These are phyloP conservation scores for Taxillus chinensis DNA, from an alignment of 164 flowering plant genomes.

Conservation along the genomic window DNA sequence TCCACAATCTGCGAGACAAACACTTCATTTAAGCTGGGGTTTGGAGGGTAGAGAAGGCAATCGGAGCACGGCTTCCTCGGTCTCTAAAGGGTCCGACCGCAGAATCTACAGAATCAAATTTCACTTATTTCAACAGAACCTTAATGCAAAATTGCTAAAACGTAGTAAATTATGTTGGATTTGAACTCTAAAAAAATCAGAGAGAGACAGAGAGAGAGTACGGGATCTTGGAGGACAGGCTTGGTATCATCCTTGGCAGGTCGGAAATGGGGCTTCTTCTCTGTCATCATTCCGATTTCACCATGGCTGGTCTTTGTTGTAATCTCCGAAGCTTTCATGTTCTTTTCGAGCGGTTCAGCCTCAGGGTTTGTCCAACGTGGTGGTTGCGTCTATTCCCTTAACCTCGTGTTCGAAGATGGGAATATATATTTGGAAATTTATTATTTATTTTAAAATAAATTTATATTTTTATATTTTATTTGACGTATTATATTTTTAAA, in stretches of 20 bases:
- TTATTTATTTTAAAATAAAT: no score
- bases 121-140: neutral
- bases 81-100: constrained; percentile 71
- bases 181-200: neutral
- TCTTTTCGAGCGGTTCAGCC: constrained; percentile 10
- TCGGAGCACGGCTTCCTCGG: constrained; percentile 64
- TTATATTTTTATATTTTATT: no score
- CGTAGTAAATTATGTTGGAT: no score
- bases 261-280: constrained; percentile 34
- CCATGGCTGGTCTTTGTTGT: constrained; percentile 1
- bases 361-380: constrained; percentile 43
- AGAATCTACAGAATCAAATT: constrained; percentile 29
- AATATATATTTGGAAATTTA: no score
- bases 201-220: constrained; percentile 16
- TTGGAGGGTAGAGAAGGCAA: constrained; percentile 37
- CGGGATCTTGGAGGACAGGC: constrained; percentile 60
- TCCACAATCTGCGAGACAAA: neutral
- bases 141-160: neutral
- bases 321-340: constrained; percentile 22
- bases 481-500: no score
- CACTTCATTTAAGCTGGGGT: constrained; percentile 5
- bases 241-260: constrained; percentile 59
- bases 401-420: no score
- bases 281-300: constrained; percentile 16
- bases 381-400: no score